Evolutionary conservation across 768 basidiomycete genomes (phyloP).

Genomic region (Sistotremastrum niveocremeum): DNA sequence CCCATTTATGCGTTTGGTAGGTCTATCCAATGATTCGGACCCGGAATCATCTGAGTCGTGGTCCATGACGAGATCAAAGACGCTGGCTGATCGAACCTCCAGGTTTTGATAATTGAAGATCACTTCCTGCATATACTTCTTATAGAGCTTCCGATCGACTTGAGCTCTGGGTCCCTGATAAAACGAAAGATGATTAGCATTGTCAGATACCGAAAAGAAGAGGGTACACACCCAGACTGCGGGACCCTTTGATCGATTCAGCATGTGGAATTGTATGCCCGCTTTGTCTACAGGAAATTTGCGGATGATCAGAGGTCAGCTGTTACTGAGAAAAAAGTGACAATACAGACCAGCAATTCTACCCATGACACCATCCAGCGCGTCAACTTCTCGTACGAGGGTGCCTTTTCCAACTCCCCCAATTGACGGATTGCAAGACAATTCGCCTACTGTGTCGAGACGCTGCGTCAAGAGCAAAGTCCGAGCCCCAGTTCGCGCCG

Average conservation of each 20-base stretch:
- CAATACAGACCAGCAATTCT: constrained; percentile 53
- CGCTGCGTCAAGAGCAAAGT: constrained; percentile 76
- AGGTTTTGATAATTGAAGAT: constrained; percentile 56
- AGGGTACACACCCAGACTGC: constrained; percentile 67
- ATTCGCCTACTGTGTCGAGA: constrained; percentile 63
- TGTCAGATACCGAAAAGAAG: not conserved
- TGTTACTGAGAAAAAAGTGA: not conserved
- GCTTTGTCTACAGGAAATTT: constrained; percentile 47
- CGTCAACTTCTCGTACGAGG: constrained; percentile 83
- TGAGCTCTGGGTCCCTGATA: constrained; percentile 80
- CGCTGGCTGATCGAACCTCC: constrained; percentile 56
- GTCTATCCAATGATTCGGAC: constrained; percentile 14
- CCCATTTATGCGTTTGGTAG: constrained; percentile 31
- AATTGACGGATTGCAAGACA: constrained; percentile 88
- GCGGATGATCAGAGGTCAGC: not conserved
- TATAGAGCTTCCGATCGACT: constrained; percentile 77
- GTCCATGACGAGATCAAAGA: constrained; percentile 66
- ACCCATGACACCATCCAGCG: constrained; percentile 79
- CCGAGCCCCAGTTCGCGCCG: constrained; percentile 70
- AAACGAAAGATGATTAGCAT: not conserved
- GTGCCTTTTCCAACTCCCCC: constrained; percentile 90
- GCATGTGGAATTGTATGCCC: constrained; percentile 77
- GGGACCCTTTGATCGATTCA: constrained; percentile 76
- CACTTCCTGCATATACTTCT: constrained; percentile 62
- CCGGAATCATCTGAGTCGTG: constrained; percentile 11